Conservation (phyloP, 805 yeast species). For the Candida ponderosae region DNA sequence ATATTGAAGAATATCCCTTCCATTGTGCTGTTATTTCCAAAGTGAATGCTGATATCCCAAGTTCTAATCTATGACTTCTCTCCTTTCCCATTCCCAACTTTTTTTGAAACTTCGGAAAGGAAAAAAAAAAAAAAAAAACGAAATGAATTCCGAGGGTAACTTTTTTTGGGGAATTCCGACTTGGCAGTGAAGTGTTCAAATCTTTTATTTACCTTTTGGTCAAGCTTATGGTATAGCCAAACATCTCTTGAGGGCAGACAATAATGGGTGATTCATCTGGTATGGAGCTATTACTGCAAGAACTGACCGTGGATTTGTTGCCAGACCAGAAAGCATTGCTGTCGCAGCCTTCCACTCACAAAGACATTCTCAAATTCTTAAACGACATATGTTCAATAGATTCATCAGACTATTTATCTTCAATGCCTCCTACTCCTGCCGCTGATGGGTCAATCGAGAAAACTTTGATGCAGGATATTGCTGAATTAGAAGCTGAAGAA, state of each 20-base stretch:
- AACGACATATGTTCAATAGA: conserved; percentile 39
- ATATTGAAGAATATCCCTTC: conserved; percentile 91
- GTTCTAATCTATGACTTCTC: too few relatives aligned
- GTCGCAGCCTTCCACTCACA: conserved; percentile 25
- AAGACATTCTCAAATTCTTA: conserved; percentile 26
- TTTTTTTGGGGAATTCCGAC: too few relatives aligned
- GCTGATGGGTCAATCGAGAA: conserved; percentile 19
- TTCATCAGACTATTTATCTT: conserved; percentile 34
- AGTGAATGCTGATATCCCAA: too few relatives aligned
- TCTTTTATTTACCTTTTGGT: too few relatives aligned
- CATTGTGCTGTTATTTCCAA: conserved; percentile 36
- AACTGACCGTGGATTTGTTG: conserved; percentile 22
- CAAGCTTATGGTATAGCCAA: too few relatives aligned
- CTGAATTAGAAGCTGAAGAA: conserved; percentile 58
- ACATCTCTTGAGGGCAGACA: too few relatives aligned
- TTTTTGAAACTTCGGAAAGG: too few relatives aligned
- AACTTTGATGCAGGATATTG: conserved; percentile 60
- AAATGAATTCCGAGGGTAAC: too few relatives aligned
- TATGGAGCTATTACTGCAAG: conserved; percentile 27
- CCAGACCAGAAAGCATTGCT: conserved; percentile 16
- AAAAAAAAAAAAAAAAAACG: too few relatives aligned
- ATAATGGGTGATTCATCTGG: conserved; percentile 9
- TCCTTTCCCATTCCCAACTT: too few relatives aligned
- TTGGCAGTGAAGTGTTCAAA: too few relatives aligned
- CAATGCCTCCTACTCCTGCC: conserved; percentile 30